Conservation (phyloP, 345 rosid species). For the Populus davidiana region DNA sequence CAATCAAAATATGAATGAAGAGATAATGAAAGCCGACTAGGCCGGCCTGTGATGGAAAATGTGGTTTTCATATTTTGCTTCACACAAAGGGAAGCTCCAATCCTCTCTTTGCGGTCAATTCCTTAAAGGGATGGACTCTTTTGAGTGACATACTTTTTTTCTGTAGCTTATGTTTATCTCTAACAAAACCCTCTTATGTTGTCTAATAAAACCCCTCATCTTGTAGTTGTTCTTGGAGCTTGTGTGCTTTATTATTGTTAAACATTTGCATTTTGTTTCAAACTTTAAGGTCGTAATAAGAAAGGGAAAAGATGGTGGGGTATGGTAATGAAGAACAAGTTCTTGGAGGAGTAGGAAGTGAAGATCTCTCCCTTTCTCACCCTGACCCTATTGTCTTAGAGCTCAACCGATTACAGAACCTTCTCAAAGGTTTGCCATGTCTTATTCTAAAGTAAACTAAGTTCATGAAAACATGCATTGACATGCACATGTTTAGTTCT, state of each 20-base stretch:
- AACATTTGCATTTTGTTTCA: not conserved
- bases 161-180: not conserved
- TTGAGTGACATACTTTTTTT: not conserved
- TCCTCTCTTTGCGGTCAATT: conserved; percentile 53
- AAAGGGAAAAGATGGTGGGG: conserved; percentile 34
- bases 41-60: conserved; percentile 39
- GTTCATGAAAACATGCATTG: not conserved
- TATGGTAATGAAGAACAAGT: conserved; percentile 26
- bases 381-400: conserved; percentile 69
- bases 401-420: conserved; percentile 62
- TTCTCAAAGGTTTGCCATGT: conserved; percentile 51
- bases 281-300: not conserved
- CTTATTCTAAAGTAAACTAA: not conserved
- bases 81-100: conserved; percentile 42
- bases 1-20: conserved; percentile 19
- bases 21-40: conserved; percentile 35
- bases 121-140: conserved; percentile 51
- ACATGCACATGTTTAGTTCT: not conserved
- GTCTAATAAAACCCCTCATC: conserved; percentile 15
- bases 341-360: conserved; percentile 28
- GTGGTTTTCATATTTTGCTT: conserved; percentile 54
- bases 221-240: conserved; percentile 7
- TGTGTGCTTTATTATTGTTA: not conserved
- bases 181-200: not conserved
- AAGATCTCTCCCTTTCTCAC: conserved; percentile 31